Evolutionary conservation across 129 eudicot genomes (phyloP).

Genomic region (Chrysanthemum seticuspe): DNA sequence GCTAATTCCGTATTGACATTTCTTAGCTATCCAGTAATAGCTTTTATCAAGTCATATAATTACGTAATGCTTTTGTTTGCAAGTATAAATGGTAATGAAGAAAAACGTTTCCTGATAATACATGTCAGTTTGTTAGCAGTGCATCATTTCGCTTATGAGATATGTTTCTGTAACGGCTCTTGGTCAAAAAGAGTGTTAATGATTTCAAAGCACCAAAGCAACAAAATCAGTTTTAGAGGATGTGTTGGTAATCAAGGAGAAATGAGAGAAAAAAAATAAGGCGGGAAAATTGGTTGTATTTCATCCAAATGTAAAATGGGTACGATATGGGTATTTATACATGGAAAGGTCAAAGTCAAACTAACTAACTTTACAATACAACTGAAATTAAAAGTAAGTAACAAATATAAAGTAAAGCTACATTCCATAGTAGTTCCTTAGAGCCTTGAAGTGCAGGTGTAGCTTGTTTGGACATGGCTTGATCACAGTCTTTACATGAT

Average conservation of each 20-base stretch:
- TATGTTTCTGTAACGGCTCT: slow-evolving; percentile 41
- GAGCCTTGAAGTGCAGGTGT: too few relatives aligned
- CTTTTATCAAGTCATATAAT: neutral
- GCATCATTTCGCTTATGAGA: slow-evolving; percentile 15
- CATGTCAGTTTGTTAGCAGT: slow-evolving; percentile 5
- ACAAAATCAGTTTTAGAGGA: slow-evolving; percentile 54
- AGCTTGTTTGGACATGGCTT: too few relatives aligned
- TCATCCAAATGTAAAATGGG: too few relatives aligned
- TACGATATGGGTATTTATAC: too few relatives aligned
- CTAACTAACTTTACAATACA: too few relatives aligned
- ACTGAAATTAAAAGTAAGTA: too few relatives aligned
- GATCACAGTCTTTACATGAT: too few relatives aligned
- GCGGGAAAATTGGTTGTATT: too few relatives aligned
- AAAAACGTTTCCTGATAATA: neutral
- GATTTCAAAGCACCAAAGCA: slow-evolving; percentile 75
- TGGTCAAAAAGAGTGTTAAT: slow-evolving; percentile 59
- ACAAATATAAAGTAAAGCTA: too few relatives aligned
- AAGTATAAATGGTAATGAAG: neutral
- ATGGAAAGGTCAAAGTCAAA: too few relatives aligned
- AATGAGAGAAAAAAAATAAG: too few relatives aligned
- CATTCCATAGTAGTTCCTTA: too few relatives aligned
- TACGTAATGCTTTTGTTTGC: neutral
- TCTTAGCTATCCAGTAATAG: neutral
- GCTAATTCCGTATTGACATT: neutral
- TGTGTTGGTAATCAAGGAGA: slow-evolving; percentile 42